These are phyloP conservation scores for Eudorina sp. DNA, from an alignment of 139 green algal genomes.

Conservation along the genomic window DNA sequence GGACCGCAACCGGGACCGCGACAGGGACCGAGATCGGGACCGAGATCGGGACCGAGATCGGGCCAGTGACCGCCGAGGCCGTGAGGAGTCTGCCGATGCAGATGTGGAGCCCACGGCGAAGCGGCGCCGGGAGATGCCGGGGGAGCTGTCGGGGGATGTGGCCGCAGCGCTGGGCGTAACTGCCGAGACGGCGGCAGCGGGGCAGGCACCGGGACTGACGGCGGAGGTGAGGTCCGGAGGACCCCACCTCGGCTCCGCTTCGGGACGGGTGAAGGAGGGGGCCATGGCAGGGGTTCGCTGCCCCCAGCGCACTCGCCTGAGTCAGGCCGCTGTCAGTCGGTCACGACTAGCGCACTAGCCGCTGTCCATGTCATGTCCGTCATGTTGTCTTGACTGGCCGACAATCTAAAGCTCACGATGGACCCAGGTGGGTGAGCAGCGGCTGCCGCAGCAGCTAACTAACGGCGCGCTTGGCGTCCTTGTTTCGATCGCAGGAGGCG, in stretches of 20 bases:
- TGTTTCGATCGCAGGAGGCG: slow-evolving; percentile 16
- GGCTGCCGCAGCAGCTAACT: too few species aligned
- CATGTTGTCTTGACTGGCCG: too few species aligned
- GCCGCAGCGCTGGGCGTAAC: slow-evolving; percentile 9
- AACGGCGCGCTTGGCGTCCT: too few species aligned
- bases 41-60: background rate
- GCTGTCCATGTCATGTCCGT: too few species aligned
- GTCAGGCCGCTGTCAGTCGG: too few species aligned
- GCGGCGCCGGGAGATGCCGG: background rate
- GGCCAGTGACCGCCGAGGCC: background rate
- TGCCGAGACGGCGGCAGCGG: slow-evolving; percentile 7
- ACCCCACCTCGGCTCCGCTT: too few species aligned
- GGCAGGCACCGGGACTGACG: background rate
- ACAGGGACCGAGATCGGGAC: background rate
- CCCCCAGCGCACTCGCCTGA: too few species aligned
- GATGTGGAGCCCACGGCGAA: background rate
- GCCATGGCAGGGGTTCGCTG: too few species aligned
- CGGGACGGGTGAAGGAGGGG: too few species aligned
- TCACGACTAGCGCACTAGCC: too few species aligned
- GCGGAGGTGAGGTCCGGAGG: slow-evolving; percentile 37
- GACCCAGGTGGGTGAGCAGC: too few species aligned
- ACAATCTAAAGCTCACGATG: too few species aligned
- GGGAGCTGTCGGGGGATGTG: slow-evolving; percentile 1
- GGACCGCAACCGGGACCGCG: background rate
- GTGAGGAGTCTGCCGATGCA: background rate